Evolutionary conservation across 192 early-diverging fungal genomes (phyloP), one percentile per base, ranked within the genome.

Genomic region (Umbelopsis vinacea): DNA sequence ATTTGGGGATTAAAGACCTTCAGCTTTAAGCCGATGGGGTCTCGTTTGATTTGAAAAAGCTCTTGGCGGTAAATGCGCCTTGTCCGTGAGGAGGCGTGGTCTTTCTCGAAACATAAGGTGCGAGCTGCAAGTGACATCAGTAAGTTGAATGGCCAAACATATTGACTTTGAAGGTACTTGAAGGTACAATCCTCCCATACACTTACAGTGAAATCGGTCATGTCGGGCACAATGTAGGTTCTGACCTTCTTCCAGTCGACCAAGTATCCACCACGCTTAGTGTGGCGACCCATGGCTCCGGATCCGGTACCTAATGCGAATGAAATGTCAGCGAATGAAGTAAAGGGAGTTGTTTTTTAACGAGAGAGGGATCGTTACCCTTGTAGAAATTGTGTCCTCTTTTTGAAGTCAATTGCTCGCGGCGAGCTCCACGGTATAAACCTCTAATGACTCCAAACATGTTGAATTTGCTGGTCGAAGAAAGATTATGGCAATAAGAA

Each of bases 221-320:
- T 53, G 46, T 89, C 85, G 37, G 89, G 89, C 2, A 90, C 89
- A 46, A 85, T 81, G 71, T 86, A 90, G 2, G 84, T 82, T 68
- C 89, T 83, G 40, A 90, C 88, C 54, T 84, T 87, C 38, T 79
- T 75, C 79, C 80, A 85, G 52, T 90, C 87, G 52, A 90, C 76
- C 38, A 77, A 57, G 72, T 90, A 90, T 26, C 88, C 85, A 71
- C 88, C 88, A 22, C 78, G 77, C 73, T 83, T 89, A 35, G 86
- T 89, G 33, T 89, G 87, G 46, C 82, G 75, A 80, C 87, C 87
- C 87, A 87, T 89, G 37, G 87, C 79, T 77, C 87, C 87, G 37
- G 83, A 79, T 29, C 87, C 83, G 46, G 87, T 89, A 76, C 86
- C 86, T 88, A 50, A 37, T 23, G 37, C 19, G 23, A 33, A 19